Conservation (phyloP, 805 yeast genomes). For the Candida palmyrensis region DNA sequence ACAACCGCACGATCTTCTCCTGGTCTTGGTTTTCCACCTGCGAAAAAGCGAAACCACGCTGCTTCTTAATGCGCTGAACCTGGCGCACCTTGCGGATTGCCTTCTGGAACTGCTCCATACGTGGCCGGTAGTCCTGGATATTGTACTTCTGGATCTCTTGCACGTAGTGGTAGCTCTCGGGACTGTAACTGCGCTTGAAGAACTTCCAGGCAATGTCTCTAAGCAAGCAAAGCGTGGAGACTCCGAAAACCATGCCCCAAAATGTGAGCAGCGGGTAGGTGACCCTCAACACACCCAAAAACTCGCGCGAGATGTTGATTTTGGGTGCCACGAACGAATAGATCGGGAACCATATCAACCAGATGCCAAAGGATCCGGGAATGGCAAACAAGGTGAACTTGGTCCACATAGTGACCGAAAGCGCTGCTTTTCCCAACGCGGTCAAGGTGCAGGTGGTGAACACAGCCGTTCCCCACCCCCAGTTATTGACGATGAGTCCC, state of each 20-base stretch:
- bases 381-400: constrained; percentile 87
- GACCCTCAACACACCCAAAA: constrained; percentile 70
- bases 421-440: constrained; percentile 91
- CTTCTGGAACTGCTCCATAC: constrained; percentile 93
- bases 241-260: constrained; percentile 77
- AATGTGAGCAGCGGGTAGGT: constrained; percentile 74
- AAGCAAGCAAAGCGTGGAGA: constrained; percentile 71
- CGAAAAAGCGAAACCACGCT: constrained; percentile 97
- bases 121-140: constrained; percentile 90
- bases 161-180: constrained; percentile 90
- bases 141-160: constrained; percentile 96
- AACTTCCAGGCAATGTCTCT: constrained; percentile 95
- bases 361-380: constrained; percentile 84
- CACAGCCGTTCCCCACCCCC: constrained; percentile 93
- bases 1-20: constrained; percentile 85
- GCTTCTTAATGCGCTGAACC: constrained; percentile 96
- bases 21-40: constrained; percentile 90
- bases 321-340: constrained; percentile 84
- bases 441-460: constrained; percentile 85
- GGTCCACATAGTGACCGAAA: constrained; percentile 91
- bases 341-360: constrained; percentile 84
- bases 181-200: constrained; percentile 84
- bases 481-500: constrained; percentile 78
- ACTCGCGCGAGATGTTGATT: constrained; percentile 77
- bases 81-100: constrained; percentile 97